These are phyloP conservation scores for Cyclospora cayetanensis DNA, from an alignment of 169 alveolate genomes.

Conservation along the genomic window DNA sequence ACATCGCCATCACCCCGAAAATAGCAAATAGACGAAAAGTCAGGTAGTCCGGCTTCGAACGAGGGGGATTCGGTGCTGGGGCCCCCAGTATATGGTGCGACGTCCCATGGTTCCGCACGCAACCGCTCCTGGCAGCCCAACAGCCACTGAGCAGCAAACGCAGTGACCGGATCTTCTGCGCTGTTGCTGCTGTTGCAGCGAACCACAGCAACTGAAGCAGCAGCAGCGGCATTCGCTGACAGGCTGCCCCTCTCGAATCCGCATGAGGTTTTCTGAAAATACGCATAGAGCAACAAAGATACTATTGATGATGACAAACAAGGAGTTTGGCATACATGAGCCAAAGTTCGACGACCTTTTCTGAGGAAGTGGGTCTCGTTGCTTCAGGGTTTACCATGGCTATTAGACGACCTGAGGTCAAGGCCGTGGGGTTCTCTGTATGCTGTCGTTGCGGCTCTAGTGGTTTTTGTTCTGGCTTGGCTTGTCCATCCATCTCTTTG, in stretches of 20 bases:
- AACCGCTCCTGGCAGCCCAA: slow-evolving; percentile 52
- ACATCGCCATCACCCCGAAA: neutral
- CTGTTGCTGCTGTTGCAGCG: slow-evolving; percentile 47
- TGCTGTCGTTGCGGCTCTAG: neutral
- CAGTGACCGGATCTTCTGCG: slow-evolving; percentile 27
- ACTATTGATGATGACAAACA: neutral
- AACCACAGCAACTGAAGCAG: slow-evolving; percentile 54
- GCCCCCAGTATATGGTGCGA: neutral
- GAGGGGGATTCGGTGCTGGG: neutral
- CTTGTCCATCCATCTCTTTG: neutral
- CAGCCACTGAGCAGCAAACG: slow-evolving; percentile 62
- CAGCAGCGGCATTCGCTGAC: slow-evolving; percentile 28
- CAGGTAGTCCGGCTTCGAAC: neutral
- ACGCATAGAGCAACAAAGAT: neutral
- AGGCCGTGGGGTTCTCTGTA: neutral
- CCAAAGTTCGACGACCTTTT: no score
- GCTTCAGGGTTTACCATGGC: no score
- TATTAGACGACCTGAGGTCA: neutral
- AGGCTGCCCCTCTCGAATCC: neutral
- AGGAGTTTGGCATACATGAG: neutral
- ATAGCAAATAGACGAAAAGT: neutral
- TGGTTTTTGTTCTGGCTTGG: neutral
- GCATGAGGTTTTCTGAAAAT: slow-evolving; percentile 1
- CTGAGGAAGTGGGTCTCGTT: no score
- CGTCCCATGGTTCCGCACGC: neutral